Percentiles rank a stretch among this genome's conserved stretches.
Conservation (phyloP, 139 green algal species). For the Chlorella sorokiniana region DNA sequence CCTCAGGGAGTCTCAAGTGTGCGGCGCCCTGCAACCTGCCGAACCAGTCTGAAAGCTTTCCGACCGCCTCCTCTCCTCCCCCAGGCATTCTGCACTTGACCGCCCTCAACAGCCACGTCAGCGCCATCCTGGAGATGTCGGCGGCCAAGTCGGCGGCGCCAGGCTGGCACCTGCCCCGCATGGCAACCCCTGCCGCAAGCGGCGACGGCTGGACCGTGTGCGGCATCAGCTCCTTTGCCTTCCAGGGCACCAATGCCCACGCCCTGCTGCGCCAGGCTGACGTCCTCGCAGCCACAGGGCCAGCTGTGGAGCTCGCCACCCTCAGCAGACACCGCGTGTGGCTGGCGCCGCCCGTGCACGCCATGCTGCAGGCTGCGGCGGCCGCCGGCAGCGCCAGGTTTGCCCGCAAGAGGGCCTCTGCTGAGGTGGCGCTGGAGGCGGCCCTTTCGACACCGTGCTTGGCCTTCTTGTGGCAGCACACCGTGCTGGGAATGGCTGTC, state of each 20-base stretch:
- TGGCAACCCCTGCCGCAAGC: background rate
- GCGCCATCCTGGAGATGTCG: constrained; percentile 37
- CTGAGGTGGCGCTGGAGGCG: constrained; percentile 36
- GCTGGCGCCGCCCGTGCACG: constrained; percentile 49
- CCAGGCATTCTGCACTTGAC: constrained; percentile 49
- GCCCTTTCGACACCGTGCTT: constrained; percentile 41
- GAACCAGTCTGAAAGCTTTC: background rate
- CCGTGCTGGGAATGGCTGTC: constrained; percentile 55
- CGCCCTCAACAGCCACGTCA: constrained; percentile 40
- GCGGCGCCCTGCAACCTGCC: too few relatives aligned
- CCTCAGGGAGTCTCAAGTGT: too few relatives aligned
- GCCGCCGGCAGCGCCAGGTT: constrained; percentile 26
- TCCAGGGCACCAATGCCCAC: constrained; percentile 77
- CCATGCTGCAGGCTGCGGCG: constrained; percentile 41
- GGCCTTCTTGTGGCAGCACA: constrained; percentile 77
- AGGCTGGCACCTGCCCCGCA: constrained; percentile 39
- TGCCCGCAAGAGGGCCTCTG: background rate
- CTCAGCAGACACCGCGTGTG: constrained; percentile 23
- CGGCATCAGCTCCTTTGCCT: constrained; percentile 80
- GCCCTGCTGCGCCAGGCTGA: constrained; percentile 42
- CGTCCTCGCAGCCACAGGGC: background rate
- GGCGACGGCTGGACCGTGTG: background rate
- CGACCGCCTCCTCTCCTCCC: background rate
- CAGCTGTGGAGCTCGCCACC: background rate
- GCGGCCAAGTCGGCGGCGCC: constrained; percentile 15